Evolutionary conservation across 176 grass and related monocot genomes (phyloP), one percentile per base, ranked within the genome.

Genomic region (Poa annua): DNA sequence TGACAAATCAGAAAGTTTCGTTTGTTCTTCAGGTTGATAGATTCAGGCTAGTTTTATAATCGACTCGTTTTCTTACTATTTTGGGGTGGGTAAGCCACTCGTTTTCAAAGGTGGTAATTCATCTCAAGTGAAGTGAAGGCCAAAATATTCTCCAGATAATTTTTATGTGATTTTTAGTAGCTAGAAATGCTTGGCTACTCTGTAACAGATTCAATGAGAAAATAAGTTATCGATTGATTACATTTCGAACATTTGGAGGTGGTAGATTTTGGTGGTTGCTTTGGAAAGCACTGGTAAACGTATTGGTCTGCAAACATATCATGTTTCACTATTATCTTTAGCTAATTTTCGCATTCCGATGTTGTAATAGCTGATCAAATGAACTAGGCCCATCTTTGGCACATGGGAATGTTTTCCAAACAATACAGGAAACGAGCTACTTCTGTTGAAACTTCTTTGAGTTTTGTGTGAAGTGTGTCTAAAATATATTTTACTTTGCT

Each of bases 141-240:
- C 41, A 33, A 17, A 29, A 49, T 76, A 33, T 80, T 70, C 21
- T 39, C 45, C 8, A 32, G 14, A 53, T 32, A 14, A 29, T 29
- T 29, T 29, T 29, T 29, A 80, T 88, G 35, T 66, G 34, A 88
- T 48, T 66, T 87, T 8, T 67, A 21, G 20, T 56, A 56, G 54
- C 54, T 56, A 56, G 10, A 56, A n/a, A 56, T 21, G 54, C 20
- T 8, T 9, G 8, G n/a, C 55, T 59, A 59, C 55, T 59, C 24
- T 59, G 55, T 59, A 59, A 59, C n/a, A 24, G 55, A 59, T 24
- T 24, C n/a, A 59, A 0, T 59, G n/a, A 22, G 3, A 59, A 59
- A 59, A 59, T 10, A 24, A 24, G 55, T 24, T 59, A 59, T 11
- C n/a, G 3, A 59, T 22, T 55, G 52, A 2, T 8, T 55, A n/a